Conservation (phyloP, 2,329 filamentous ascomycete genomes). For the Ceratocystis smalleyi region DNA sequence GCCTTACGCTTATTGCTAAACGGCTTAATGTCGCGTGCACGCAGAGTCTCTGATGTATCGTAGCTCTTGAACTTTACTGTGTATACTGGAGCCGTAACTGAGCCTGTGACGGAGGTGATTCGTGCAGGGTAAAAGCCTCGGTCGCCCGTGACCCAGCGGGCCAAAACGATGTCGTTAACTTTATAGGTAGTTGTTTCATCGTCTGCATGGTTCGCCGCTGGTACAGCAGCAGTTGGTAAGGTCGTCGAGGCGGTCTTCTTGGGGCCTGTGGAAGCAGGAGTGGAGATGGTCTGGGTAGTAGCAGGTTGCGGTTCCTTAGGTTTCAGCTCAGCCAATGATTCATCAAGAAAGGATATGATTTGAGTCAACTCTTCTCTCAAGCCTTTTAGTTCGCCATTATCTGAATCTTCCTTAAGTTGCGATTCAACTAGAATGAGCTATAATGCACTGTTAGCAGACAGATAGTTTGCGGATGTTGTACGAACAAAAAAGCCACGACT, state of each 20-base stretch:
- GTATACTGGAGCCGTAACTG: constrained; percentile 78
- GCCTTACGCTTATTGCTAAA: constrained; percentile 72
- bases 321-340: constrained; percentile 67
- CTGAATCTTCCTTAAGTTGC: constrained; percentile 65
- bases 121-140: constrained; percentile 80
- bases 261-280: constrained; percentile 31
- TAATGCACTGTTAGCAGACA: constrained; percentile 11
- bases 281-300: constrained; percentile 31
- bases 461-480: constrained; percentile 17
- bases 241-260: constrained; percentile 1
- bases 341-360: constrained; percentile 64
- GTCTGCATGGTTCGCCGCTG: constrained; percentile 24
- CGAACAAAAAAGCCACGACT: not conserved
- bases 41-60: constrained; percentile 65
- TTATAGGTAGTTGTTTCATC: constrained; percentile 50
- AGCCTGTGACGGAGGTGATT: constrained; percentile 87
- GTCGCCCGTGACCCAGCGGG: constrained; percentile 82
- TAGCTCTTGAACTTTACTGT: constrained; percentile 93
- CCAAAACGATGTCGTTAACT: constrained; percentile 79
- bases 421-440: constrained; percentile 64
- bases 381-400: constrained; percentile 60
- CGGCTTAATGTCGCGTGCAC: constrained; percentile 69
- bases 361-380: constrained; percentile 69
- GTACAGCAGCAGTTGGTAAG: not conserved
- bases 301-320: constrained; percentile 30